Evolutionary conservation across 2,329 filamentous ascomycete species (phyloP).

Genomic region (Aspergillus sp.): DNA sequence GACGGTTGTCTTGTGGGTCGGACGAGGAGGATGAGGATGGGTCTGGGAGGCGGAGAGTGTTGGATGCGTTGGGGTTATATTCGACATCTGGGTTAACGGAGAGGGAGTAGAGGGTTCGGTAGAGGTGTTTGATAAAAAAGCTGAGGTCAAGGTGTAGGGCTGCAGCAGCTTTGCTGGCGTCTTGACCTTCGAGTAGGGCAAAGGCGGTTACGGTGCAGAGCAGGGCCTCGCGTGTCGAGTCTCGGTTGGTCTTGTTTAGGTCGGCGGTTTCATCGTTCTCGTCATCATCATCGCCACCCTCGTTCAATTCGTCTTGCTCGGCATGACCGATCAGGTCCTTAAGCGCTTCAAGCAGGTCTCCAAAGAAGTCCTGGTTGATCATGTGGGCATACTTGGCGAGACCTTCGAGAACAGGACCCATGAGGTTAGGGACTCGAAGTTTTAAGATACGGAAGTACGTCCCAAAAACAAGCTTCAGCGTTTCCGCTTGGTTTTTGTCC

Average conservation of each 20-base stretch:
- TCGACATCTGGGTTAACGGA: slow-evolving; percentile 85
- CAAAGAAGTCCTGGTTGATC: slow-evolving; percentile 99
- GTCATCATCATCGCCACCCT: slow-evolving; percentile 45
- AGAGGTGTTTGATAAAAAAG: slow-evolving; percentile 94
- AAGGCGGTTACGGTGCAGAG: slow-evolving; percentile 96
- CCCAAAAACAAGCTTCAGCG: slow-evolving; percentile 91
- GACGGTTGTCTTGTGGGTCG: slow-evolving; percentile 35
- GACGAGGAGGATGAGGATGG: slow-evolving; percentile 51
- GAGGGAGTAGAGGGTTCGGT: slow-evolving; percentile 76
- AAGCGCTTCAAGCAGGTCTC: slow-evolving; percentile 88
- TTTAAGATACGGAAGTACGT: slow-evolving; percentile 95
- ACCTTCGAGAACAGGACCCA: slow-evolving; percentile 96
- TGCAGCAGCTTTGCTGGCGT: slow-evolving; percentile 79
- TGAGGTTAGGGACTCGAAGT: slow-evolving; percentile 73
- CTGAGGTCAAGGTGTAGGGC: slow-evolving; percentile 85
- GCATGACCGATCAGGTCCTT: slow-evolving; percentile 87
- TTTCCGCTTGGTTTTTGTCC: slow-evolving; percentile 92
- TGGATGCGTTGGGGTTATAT: slow-evolving; percentile 60
- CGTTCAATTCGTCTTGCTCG: slow-evolving; percentile 48
- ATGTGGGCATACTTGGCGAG: slow-evolving; percentile 91
- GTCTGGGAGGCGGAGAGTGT: slow-evolving; percentile 70
- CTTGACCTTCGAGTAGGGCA: slow-evolving; percentile 91
- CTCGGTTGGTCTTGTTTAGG: slow-evolving; percentile 54
- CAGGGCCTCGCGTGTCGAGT: slow-evolving; percentile 80
- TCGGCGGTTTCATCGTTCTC: slow-evolving; percentile 22